Evolutionary conservation across 73 alveolate genomes (phyloP).

Genomic region (Symbiodinium pilosum): DNA sequence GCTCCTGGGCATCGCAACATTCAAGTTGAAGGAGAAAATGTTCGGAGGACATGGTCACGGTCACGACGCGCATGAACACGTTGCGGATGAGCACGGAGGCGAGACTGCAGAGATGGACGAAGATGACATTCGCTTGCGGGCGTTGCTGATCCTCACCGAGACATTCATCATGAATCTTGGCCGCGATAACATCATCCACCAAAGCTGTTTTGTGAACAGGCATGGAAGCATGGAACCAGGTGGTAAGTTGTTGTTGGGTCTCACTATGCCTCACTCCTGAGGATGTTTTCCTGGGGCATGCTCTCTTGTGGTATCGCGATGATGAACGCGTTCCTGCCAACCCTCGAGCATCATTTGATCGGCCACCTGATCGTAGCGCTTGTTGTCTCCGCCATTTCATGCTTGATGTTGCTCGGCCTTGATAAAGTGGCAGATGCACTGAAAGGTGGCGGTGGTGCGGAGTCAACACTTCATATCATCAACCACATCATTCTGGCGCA

Average conservation of each 20-base stretch:
- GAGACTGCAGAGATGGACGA: not conserved
- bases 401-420: constrained; percentile 56
- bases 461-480: constrained; percentile 54
- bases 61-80: constrained; percentile 58
- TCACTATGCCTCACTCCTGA: not conserved
- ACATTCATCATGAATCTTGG: constrained; percentile 53
- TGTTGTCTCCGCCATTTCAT: constrained; percentile 62
- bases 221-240: not conserved
- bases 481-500: constrained; percentile 91
- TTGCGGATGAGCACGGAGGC: constrained; percentile 17
- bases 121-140: constrained; percentile 88
- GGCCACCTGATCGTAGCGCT: constrained; percentile 85
- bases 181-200: too few species aligned
- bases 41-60: constrained; percentile 78
- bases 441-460: constrained; percentile 57
- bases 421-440: constrained; percentile 75
- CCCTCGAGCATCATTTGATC: constrained; percentile 70
- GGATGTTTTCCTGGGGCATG: constrained; percentile 92
- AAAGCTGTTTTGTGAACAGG: not conserved
- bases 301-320: constrained; percentile 67
- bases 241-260: not conserved
- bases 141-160: constrained; percentile 67
- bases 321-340: constrained; percentile 67
- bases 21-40: constrained; percentile 62
- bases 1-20: constrained; percentile 54